Percentiles rank a stretch among this genome's conserved stretches.
Conservation (phyloP, 1,284 basidiomycete species). For the Heimioporus retisporus region DNA sequence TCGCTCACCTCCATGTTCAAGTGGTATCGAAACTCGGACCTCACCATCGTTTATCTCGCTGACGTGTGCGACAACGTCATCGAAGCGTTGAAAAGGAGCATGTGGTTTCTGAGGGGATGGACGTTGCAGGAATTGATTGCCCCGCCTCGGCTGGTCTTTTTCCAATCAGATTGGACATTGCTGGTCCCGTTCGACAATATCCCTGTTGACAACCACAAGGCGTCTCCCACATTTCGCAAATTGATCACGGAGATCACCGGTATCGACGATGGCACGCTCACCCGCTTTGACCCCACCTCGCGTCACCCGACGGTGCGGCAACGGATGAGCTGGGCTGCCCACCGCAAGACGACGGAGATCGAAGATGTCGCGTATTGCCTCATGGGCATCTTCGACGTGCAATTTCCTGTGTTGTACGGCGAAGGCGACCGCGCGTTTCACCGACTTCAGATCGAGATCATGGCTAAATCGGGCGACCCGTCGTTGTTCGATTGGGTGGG, state of each 20-base stretch:
- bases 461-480: constrained; percentile 30
- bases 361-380: constrained; percentile 34
- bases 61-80: constrained; percentile 25
- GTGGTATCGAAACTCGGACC: constrained; percentile 32
- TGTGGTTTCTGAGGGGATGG: constrained; percentile 37
- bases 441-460: constrained; percentile 35
- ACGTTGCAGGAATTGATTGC: constrained; percentile 38
- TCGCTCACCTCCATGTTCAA: constrained; percentile 38
- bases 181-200: constrained; percentile 25
- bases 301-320: constrained; percentile 24
- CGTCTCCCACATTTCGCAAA: constrained; percentile 23
- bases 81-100: constrained; percentile 25
- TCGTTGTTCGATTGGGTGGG: constrained; percentile 36
- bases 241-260: constrained; percentile 30
- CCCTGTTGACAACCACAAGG: constrained; percentile 30
- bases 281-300: constrained; percentile 29
- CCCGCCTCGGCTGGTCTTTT: constrained; percentile 28
- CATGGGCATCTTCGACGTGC: constrained; percentile 35
- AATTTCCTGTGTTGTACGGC: constrained; percentile 37
- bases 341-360: constrained; percentile 33
- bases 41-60: constrained; percentile 33
- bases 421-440: constrained; percentile 28
- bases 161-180: constrained; percentile 31
- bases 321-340: constrained; percentile 38
- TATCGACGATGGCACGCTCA: constrained; percentile 29